phyloP scores from a whole-genome alignment of 2,329 filamentous ascomycete genomes.

The Ophiostoma quercus region DNA sequence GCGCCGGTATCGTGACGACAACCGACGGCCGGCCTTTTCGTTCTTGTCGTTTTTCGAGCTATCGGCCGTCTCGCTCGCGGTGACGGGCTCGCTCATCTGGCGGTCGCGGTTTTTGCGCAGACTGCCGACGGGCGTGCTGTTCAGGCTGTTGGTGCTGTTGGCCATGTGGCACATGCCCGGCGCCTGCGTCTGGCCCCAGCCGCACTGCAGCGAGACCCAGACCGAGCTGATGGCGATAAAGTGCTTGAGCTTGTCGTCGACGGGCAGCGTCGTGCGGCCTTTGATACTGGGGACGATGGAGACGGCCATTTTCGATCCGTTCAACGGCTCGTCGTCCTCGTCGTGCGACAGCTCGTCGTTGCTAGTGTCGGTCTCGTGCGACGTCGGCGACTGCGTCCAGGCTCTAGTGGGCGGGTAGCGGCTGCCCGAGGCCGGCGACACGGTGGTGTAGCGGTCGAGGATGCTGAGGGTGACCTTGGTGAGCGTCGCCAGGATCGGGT shows the following conservation, averaged over 20 bases:
- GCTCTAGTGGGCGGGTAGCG: slow-evolving; percentile 44
- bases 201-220: slow-evolving; percentile 47
- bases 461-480: slow-evolving; percentile 61
- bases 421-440: slow-evolving; percentile 44
- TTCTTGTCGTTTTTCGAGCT: neutral
- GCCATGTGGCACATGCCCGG: neutral
- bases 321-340: neutral
- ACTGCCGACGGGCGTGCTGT: slow-evolving; percentile 3
- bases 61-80: neutral
- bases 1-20: slow-evolving; percentile 18
- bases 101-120: slow-evolving; percentile 6
- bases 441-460: slow-evolving; percentile 59
- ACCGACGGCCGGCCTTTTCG: slow-evolving; percentile 19
- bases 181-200: slow-evolving; percentile 31
- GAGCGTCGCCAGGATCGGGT: slow-evolving; percentile 69
- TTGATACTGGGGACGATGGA: slow-evolving; percentile 18
- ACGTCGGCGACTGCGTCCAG: slow-evolving; percentile 24
- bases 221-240: slow-evolving; percentile 50
- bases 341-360: slow-evolving; percentile 22
- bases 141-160: neutral
- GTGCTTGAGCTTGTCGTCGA: slow-evolving; percentile 43
- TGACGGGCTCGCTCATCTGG: slow-evolving; percentile 13
- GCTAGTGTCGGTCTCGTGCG: slow-evolving; percentile 29
- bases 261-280: slow-evolving; percentile 35
- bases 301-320: slow-evolving; percentile 16